Base-by-base conservation (phyloP, 257 asterid genomes). In the Sherardia arvensis region DNA sequence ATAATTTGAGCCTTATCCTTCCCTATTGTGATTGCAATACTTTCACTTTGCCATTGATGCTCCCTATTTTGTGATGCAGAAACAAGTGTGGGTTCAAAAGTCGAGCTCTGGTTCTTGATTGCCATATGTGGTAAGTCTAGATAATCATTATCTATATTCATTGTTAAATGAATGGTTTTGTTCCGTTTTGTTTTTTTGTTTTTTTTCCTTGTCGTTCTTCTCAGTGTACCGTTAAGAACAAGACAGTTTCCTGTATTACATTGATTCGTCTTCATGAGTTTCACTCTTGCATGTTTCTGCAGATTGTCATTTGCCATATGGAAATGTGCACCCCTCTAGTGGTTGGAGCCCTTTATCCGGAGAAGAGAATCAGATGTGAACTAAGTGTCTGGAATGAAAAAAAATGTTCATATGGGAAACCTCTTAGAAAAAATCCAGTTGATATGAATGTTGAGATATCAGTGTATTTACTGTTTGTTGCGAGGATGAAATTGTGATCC, bases 61-160 rank as follows among this genome's bases (percentile, higher is more conserved):
- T 22, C 25, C n/a, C 34, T 47, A 10, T 75, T 59, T 48, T 66
- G 62, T 67, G 56, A 68, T 80, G 76, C 96, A 91, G 96, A 91
- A 91, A 71, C 96, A 85, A 82, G 93, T 91, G 68, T 87, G 97
- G 97, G 93, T 91, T 80, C 97, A 91, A 69, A 91, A 91, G 90
- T 84, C 97, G 48, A 78, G 88, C 77, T 79, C 96, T 48, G 95
- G 90, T 54, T 79, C 95, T 53, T 90, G 81, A 78, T 76, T 66
- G 64, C 70, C 70, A 70, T 76, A 65, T 61, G 71, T 64, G 91
- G 96, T 89, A 76, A 77, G 88, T 29, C 27, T 32, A 27, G 23
- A 54, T 17, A 26, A 54, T 22, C 26, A 43, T 11, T 36, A 40
- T 18, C 5, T 28, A 47, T 59, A 25, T 2, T 38, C 33, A 49